Base-by-base conservation (phyloP, 306 rosid genomes). In the Lathyrus sativus region DNA sequence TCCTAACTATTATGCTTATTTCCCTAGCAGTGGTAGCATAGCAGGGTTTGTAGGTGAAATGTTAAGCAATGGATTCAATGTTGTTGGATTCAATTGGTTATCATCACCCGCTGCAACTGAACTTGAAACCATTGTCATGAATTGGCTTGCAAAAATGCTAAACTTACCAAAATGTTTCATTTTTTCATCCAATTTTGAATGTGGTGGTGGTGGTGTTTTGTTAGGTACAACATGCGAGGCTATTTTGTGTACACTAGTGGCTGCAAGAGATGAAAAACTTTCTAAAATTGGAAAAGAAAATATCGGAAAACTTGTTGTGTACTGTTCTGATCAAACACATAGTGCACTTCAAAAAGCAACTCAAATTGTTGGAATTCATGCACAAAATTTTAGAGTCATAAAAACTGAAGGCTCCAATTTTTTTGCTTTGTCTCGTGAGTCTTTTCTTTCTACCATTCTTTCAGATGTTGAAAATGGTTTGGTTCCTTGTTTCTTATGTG, bases 91-190 rank as follows among this genome's bases (percentile, higher is more conserved):
- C 71, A 88, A 85, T 56, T 88, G 93, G 93, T 51, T 75, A 0
- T 75, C 93, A 2, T 85, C 93, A 0, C 90, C 93, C 0, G 93
- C 90, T 6, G 88, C 86, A 12, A 88, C 93, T 0, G 93, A 83
- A 69, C 74, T 83, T 2, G 95, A 88, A 75, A 85, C 53, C 48
- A 29, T 48, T 12, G 90, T 88, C 71, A 85, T 83, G 82, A 86
- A 88, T 66, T 88, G 90, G 95, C 80, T 88, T 6, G 95, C 78
- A 4, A 46, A 63, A 28, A 63, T 55, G 67, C 80, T 88, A 15
- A 70, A 70, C 3, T 84, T 87, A 6, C 93, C 90, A 0, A 18
- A 70, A 3, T 1, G 51, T 2, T 88, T 85, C 67, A 80, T 80
- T 31, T 31, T 31, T 31, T 31, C 35, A 31, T 31, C 35, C 0